Conservation (phyloP, 208 protist species). For the Leishmania guyanensis region DNA sequence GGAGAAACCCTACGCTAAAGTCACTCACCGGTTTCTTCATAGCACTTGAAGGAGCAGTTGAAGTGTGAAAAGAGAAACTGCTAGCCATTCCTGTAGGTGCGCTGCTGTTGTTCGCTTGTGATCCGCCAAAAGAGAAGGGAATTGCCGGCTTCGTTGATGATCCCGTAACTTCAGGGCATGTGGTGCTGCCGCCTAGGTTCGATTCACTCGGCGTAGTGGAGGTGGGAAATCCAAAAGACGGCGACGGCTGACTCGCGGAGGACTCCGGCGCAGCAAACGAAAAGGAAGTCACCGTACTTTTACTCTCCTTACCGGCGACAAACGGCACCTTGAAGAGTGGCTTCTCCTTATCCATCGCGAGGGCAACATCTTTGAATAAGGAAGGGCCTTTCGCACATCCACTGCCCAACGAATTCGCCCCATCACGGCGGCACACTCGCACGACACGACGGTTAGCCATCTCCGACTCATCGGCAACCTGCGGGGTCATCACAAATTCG, state of each 20-base stretch:
- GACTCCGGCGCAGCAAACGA: not conserved
- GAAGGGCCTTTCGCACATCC: conserved; percentile 6
- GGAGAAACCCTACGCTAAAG: conserved; percentile 25
- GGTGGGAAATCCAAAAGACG: no score
- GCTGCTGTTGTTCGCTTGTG: not conserved
- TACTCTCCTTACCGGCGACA: not conserved
- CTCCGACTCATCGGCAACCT: conserved; percentile 55
- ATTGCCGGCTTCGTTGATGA: not conserved
- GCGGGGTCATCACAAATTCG: conserved; percentile 51
- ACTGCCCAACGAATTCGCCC: conserved; percentile 5
- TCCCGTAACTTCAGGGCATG: not conserved
- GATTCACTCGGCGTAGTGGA: conserved; percentile 3
- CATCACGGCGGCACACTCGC: conserved; percentile 37
- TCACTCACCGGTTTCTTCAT: not conserved
- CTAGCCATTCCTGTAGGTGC: not conserved
- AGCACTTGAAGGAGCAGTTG: not conserved
- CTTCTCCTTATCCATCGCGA: conserved; percentile 10
- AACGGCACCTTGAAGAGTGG: conserved; percentile 23
- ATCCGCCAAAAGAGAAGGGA: conserved; percentile 6
- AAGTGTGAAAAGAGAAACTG: conserved; percentile 19
- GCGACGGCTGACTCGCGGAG: not conserved
- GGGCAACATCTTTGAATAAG: conserved; percentile 47
- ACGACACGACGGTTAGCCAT: conserved; percentile 76
- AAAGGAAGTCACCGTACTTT: not conserved
- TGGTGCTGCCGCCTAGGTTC: conserved; percentile 12